Evolutionary conservation across 768 basidiomycete species (phyloP).

Genomic region (Rubroboletus satanas): DNA sequence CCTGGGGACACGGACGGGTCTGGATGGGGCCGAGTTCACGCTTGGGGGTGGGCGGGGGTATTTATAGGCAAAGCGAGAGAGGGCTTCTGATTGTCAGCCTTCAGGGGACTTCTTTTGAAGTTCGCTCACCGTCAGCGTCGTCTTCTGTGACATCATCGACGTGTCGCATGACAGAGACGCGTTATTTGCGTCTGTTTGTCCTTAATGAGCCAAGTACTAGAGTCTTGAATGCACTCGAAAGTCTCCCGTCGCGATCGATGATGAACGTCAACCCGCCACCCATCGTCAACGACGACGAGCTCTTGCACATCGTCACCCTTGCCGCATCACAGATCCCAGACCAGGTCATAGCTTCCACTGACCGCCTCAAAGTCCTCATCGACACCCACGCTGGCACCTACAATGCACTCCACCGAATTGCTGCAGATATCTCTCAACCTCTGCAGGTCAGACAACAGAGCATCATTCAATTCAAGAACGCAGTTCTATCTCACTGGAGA

Average conservation of each 20-base stretch:
- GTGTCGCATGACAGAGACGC: conserved; percentile 33
- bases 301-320: conserved; percentile 60
- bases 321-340: conserved; percentile 72
- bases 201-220: conserved; percentile 1
- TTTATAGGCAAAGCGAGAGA: conserved; percentile 42
- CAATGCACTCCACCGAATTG: conserved; percentile 70
- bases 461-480: conserved; percentile 89
- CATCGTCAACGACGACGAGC: conserved; percentile 55
- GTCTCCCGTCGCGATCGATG: conserved; percentile 13
- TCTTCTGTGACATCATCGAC: background rate
- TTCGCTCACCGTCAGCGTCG: conserved; percentile 2
- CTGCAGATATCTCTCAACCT: conserved; percentile 56
- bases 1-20: background rate
- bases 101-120: too few species aligned
- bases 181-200: conserved; percentile 40
- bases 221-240: background rate
- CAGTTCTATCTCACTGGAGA: conserved; percentile 69
- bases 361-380: conserved; percentile 63
- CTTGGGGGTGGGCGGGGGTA: background rate
- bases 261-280: conserved; percentile 23
- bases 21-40: background rate
- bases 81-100: background rate
- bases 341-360: conserved; percentile 44
- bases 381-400: conserved; percentile 63
- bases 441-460: conserved; percentile 70